These are phyloP conservation scores for Paecilomyces variotii DNA, from an alignment of 2,329 filamentous ascomycete species.

Conservation along the genomic window DNA sequence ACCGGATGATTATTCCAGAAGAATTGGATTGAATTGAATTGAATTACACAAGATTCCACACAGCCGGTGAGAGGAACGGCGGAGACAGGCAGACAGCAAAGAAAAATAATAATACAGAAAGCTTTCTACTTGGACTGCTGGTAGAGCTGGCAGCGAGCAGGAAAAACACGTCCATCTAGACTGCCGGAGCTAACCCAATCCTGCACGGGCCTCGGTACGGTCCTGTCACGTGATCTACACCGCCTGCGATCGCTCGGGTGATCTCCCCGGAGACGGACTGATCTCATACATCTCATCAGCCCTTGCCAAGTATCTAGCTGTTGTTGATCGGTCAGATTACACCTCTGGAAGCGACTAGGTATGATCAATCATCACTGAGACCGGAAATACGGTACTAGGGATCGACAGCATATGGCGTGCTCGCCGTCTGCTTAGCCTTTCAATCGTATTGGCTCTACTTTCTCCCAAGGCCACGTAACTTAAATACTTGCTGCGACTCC, in stretches of 20 bases:
- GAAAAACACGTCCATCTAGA: neutral
- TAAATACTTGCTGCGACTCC: too few relatives aligned
- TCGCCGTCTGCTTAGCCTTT: too few relatives aligned
- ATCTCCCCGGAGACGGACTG: neutral
- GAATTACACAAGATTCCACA: neutral
- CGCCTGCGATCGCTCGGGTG: neutral
- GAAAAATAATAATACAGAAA: neutral
- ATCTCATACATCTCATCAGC: too few relatives aligned
- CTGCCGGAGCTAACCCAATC: neutral
- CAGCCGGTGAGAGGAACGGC: neutral
- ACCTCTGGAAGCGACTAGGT: too few relatives aligned
- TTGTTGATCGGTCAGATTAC: too few relatives aligned
- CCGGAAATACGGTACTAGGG: too few relatives aligned
- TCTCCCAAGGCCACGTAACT: too few relatives aligned
- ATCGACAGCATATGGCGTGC: too few relatives aligned
- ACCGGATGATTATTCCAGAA: neutral
- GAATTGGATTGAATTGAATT: neutral
- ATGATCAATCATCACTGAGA: too few relatives aligned
- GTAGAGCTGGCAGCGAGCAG: neutral
- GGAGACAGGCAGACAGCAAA: neutral
- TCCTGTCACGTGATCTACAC: neutral
- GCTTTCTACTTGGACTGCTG: too few relatives aligned
- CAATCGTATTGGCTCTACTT: too few relatives aligned
- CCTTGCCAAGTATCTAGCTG: too few relatives aligned
- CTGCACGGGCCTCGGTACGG: neutral